Evolutionary conservation across 768 basidiomycete genomes (phyloP), one percentile per base, ranked within the genome.

Genomic region (Pluteus cervinus): DNA sequence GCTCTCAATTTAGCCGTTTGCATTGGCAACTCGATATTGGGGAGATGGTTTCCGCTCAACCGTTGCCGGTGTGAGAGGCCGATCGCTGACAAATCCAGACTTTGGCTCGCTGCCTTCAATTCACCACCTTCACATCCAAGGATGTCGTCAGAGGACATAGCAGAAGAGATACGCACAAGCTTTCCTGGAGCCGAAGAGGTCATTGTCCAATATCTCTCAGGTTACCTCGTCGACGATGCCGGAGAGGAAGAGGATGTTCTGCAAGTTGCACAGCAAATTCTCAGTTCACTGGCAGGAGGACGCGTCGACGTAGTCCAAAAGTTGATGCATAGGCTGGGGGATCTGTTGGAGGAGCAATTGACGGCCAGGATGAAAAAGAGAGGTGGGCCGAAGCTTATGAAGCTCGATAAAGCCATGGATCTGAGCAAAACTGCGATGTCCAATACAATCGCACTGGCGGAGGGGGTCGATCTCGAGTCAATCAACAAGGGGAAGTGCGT

Each of bases 401-500:
- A 86, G 53, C 61, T 91, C 43, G 90, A 91, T 59, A 85, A 81
- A 57, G 82, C 88, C 37, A 78, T 91, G 76, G 83, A 91, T 49
- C 81, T 92, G 75, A 86, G 84, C 66, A 87, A 86, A 60, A 62
- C 79, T 2, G 73, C 79, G 33, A 77, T 90, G 56, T 88, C 86
- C 20, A 83, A 62, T 40, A 90, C 88, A 5, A 83, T 90, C 45
- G 83, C 77, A 4, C 63, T 92, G 33, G 68, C 76, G 0, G 86
- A 89, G 45, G 86, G 86, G 10, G 87, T 92, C 25, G 90, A 93
- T 57, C 66, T 93, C 37, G 88, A 90, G 59, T 87, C 86, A 25
- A 88, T 90, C 37, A 91, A 90, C 64, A 92, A 93, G 71, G 89
- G 86, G 68, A 92, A 92, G 86, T 89, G 67, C 56, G 58, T 65